Base-by-base conservation (phyloP, 352 stramenopile species). In the Phytophthora cryptogea region DNA sequence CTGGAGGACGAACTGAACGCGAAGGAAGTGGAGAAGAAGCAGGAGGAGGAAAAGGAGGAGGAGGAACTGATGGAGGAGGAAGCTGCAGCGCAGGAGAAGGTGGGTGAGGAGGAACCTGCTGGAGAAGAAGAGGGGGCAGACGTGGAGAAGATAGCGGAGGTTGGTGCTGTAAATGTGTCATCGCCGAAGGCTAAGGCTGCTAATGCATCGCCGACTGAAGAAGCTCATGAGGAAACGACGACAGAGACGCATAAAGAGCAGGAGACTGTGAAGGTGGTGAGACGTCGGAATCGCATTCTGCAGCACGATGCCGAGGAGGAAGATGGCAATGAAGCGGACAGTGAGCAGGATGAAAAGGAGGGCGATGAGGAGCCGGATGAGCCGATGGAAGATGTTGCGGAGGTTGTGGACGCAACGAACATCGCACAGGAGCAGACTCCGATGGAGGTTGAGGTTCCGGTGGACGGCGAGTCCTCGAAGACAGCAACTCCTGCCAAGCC, bases 281-380 rank as follows among this genome's bases (percentile, higher is more conserved):
- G 67, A 49, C 72, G 74, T 14, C 64, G 76, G 5, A 81, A 89
- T 36, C 70, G 58, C 13, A 77, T 88, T 23, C 49, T 64, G 16
- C 32, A 71, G 9, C 60, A 69, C 16, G 68, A 80, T 27, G 68
- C 66, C 0, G 68, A 86, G 23, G 76, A 88, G 8, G 66, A 91
- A 31, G 76, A 89, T 30, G 72, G 74, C 2, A 88, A 86, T 37
- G 78, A 88, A 35, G 78, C 79, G 0, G 79, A 88, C 45, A 87
- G 76, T 27, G 78, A 86, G 52, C 63, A 83, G 35, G 80, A 88
- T 39, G 67, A 70, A 11, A 68, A 78, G 4, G 61, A 79, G 0
- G 64, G 69, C 8, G 63, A 62, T n/a, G 63, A 79, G 1, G 63
- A 78, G 2, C 54, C 68, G 26, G 59, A 69, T 7, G 53, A 37